These are phyloP conservation scores for Platismatia glauca DNA, from an alignment of 495 filamentous ascomycete species.

Conservation along the genomic window DNA sequence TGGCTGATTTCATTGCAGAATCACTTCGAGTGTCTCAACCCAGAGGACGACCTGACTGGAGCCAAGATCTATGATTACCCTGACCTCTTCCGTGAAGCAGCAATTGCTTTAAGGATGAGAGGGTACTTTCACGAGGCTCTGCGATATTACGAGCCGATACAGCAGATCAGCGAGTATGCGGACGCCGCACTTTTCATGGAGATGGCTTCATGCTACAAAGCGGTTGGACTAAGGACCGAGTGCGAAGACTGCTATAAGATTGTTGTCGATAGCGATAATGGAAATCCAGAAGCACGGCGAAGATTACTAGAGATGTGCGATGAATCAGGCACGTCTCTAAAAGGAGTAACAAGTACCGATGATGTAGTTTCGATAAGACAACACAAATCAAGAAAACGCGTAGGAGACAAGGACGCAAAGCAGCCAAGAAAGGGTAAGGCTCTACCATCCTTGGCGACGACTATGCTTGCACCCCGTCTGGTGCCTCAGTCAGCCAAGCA, in stretches of 20 bases:
- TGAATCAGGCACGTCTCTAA: slow-evolving; percentile 46
- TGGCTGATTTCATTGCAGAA: slow-evolving; percentile 30
- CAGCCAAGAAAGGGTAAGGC: neutral
- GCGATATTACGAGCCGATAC: slow-evolving; percentile 62
- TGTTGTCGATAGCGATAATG: slow-evolving; percentile 58
- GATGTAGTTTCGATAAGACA: slow-evolving; percentile 6
- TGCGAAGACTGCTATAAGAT: slow-evolving; percentile 68
- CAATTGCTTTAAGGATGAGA: slow-evolving; percentile 52
- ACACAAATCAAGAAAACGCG: slow-evolving; percentile 8
- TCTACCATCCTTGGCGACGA: slow-evolving; percentile 3
- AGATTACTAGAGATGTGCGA: slow-evolving; percentile 76
- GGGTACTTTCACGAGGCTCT: slow-evolving; percentile 55
- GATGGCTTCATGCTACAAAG: slow-evolving; percentile 63
- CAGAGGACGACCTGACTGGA: slow-evolving; percentile 39
- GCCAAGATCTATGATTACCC: slow-evolving; percentile 53
- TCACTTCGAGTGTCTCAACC: slow-evolving; percentile 58
- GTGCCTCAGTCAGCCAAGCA: slow-evolving; percentile 19
- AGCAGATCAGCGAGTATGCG: slow-evolving; percentile 46
- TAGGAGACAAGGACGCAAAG: slow-evolving; percentile 5
- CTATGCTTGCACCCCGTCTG: slow-evolving; percentile 17
- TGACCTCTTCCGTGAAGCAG: slow-evolving; percentile 69
- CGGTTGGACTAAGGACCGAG: slow-evolving; percentile 50
- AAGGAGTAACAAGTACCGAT: neutral
- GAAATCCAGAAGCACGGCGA: slow-evolving; percentile 62
- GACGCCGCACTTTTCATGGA: slow-evolving; percentile 58